phyloP scores from a whole-genome alignment of 768 basidiomycete genomes.

The Trametes sanguinea region DNA sequence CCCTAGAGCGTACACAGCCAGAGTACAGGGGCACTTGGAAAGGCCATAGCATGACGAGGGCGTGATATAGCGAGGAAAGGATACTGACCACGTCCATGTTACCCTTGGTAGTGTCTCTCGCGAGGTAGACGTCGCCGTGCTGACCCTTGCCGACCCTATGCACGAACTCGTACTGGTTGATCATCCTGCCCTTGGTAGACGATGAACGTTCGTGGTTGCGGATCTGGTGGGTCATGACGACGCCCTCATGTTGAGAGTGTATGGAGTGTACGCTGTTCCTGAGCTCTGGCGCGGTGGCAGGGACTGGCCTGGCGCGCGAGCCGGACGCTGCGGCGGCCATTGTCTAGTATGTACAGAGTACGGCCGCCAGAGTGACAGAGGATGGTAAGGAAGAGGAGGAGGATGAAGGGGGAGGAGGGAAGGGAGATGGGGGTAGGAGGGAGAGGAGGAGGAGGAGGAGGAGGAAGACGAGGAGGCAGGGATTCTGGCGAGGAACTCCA shows the following conservation, averaged over 20 bases:
- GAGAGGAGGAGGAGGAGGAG: constrained; percentile 2
- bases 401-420: constrained; percentile 8
- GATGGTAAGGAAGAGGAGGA: constrained; percentile 6
- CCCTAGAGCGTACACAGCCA: too few relatives aligned
- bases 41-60: too few relatives aligned
- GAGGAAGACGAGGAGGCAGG: constrained; percentile 1
- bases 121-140: constrained; percentile 87
- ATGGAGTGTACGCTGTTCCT: constrained; percentile 21
- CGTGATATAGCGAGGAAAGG: constrained; percentile 24
- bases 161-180: constrained; percentile 87
- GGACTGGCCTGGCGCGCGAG: constrained; percentile 21
- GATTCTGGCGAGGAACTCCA: constrained; percentile 15
- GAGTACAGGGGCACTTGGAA: too few relatives aligned
- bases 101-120: constrained; percentile 48
- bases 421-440: neutral
- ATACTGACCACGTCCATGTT: constrained; percentile 45
- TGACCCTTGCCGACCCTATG: constrained; percentile 82
- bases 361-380: constrained; percentile 8
- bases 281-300: constrained; percentile 6
- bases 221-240: constrained; percentile 47
- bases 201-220: constrained; percentile 34
- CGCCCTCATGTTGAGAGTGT: constrained; percentile 41
- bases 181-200: constrained; percentile 45
- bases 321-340: constrained; percentile 25
- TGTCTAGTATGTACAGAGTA: constrained; percentile 24